These are phyloP conservation scores for Trichoderma koningii DNA, from an alignment of 2,329 filamentous ascomycete species.

Conservation along the genomic window DNA sequence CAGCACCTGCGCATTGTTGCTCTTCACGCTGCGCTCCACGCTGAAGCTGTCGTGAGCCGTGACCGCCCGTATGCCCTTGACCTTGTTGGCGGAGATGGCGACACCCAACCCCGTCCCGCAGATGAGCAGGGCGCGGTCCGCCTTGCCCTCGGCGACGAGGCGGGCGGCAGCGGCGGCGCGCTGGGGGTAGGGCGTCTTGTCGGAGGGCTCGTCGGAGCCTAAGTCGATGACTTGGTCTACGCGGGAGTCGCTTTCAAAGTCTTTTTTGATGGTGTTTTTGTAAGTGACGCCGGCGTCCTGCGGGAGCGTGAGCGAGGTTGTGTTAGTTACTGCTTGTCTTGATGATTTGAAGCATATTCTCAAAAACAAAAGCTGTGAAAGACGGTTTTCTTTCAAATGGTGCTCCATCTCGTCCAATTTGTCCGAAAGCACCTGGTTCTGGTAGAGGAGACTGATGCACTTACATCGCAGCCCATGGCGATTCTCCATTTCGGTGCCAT, in stretches of 20 bases:
- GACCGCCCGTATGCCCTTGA: constrained; percentile 80
- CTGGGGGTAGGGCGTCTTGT: constrained; percentile 83
- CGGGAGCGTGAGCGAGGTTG: constrained; percentile 29
- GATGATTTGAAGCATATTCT: not conserved
- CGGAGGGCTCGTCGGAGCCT: constrained; percentile 63
- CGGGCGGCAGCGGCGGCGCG: constrained; percentile 72
- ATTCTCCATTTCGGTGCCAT: constrained; percentile 56
- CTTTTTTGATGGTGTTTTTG: constrained; percentile 75
- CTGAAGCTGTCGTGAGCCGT: constrained; percentile 86
- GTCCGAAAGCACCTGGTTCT: not conserved
- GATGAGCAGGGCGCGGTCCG: constrained; percentile 77
- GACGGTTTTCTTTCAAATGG: not conserved
- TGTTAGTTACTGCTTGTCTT: not conserved
- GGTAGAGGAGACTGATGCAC: constrained; percentile 30
- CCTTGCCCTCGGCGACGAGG: constrained; percentile 62
- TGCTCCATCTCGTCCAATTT: not conserved
- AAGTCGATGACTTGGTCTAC: constrained; percentile 73
- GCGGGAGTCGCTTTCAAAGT: constrained; percentile 67
- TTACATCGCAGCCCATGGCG: constrained; percentile 57
- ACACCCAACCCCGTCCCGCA: constrained; percentile 87
- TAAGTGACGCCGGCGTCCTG: constrained; percentile 74
- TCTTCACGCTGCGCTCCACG: constrained; percentile 77
- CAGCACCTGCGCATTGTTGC: constrained; percentile 84
- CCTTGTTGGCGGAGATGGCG: constrained; percentile 86
- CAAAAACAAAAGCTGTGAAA: not conserved